phyloP scores from a whole-genome alignment of 2,329 filamentous ascomycete species.

The Diplodia seriata region DNA sequence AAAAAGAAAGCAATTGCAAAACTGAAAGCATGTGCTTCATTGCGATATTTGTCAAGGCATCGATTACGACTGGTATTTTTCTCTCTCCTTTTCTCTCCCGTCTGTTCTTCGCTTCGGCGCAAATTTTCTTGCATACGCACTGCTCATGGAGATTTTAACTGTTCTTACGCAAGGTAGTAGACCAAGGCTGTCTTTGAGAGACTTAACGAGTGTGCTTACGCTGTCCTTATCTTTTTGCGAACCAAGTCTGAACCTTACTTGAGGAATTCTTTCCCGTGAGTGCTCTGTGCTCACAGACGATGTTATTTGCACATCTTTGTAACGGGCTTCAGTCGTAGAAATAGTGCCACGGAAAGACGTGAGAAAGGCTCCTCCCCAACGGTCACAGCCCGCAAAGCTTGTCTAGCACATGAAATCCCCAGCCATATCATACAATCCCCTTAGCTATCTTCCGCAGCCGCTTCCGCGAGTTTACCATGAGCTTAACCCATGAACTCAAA shows the following conservation, averaged over 20 bases:
- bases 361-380: too few relatives aligned
- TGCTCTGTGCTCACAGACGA: too few relatives aligned
- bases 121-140: not conserved
- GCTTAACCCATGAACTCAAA: too few relatives aligned
- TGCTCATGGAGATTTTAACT: not conserved
- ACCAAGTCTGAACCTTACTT: not conserved
- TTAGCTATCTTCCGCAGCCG: too few relatives aligned
- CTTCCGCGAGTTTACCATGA: too few relatives aligned
- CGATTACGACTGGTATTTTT: not conserved
- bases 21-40: not conserved
- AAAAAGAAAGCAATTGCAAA: slow-evolving; percentile 6
- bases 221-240: not conserved
- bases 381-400: too few relatives aligned
- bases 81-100: not conserved
- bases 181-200: not conserved
- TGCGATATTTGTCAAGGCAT: not conserved
- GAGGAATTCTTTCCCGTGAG: not conserved
- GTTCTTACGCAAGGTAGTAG: not conserved
- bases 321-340: too few relatives aligned
- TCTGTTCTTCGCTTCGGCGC: not conserved
- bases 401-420: too few relatives aligned
- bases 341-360: too few relatives aligned
- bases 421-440: too few relatives aligned
- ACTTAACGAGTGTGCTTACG: not conserved
- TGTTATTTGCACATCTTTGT: not conserved